Conservation (phyloP, 1,139 yeast species). For the Zygosaccharomyces pseudobailii region DNA sequence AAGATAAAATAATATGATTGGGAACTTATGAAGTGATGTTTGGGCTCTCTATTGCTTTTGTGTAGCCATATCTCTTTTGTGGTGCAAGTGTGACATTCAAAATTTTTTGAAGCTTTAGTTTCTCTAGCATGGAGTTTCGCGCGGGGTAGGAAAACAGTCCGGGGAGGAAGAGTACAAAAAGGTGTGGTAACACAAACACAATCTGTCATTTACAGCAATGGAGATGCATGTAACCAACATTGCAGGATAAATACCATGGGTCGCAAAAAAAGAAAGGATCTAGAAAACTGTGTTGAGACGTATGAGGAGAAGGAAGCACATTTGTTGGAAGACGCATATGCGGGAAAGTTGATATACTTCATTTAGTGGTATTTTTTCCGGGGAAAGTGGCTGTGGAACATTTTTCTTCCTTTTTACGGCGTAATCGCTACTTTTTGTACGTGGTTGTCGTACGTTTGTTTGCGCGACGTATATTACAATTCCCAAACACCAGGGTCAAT, state of each 20-base stretch:
- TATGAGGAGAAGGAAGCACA: not conserved
- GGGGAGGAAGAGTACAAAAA: too few species aligned
- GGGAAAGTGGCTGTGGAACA: not conserved
- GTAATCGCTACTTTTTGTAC: not conserved
- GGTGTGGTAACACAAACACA: not conserved
- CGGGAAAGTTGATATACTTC: not conserved
- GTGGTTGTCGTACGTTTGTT: not conserved
- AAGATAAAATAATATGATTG: not conserved
- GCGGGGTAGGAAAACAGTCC: too few species aligned
- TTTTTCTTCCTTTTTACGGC: not conserved
- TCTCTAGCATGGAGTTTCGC: too few species aligned
- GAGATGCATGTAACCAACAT: not conserved
- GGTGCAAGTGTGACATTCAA: too few species aligned
- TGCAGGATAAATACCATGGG: not conserved
- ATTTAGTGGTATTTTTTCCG: not conserved
- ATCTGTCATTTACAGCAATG: too few species aligned
- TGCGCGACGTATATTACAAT: not conserved
- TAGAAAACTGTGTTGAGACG: not conserved
- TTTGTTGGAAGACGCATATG: not conserved
- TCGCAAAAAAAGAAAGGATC: not conserved
- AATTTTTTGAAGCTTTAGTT: too few species aligned
- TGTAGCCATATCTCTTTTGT: too few species aligned
- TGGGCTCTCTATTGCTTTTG: too few species aligned
- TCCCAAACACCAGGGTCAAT: not conserved
- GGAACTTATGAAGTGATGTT: not conserved